Evolutionary conservation across 805 yeast genomes (phyloP), one percentile per base, ranked within the genome.

Genomic region (Debaryomyces prosopidis): DNA sequence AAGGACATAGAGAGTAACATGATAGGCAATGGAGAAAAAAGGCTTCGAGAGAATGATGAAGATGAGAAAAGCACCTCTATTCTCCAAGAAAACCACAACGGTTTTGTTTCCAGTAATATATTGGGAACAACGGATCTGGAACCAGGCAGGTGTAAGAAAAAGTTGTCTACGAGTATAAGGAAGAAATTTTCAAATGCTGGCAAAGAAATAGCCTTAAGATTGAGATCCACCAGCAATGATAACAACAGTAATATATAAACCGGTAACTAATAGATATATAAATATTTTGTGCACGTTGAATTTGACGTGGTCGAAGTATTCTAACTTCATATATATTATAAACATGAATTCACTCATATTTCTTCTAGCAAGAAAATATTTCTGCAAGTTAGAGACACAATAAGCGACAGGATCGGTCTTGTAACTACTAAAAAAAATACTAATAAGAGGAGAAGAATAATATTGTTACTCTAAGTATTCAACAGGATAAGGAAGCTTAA

Each of bases 1-100:
- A 43, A 32, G 12, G 54, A 55, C 28, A 33, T 53, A 14, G 44
- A 16, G 19, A 39, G 16, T 17, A 34, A 28, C 26, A 28, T 27
- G 14, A 4, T 35, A 15, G 9, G 30, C 3, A 49, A 45, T 32
- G 48, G 48, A 5, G 56, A 44, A 20, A 58, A 57, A 43, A 43
- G 62, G 37, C 53, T 51, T 5, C 44, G 59, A 15, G 60, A 57
- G n/a, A 55, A 44, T 18, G 47, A 42, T 2, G 48, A 23, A 12
- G 42, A 40, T 10, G 40, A 30, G 16, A 23, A 28, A 10, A 26
- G 19, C n/a, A 32, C 8, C 12, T 11, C 15, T 17, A 9, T n/a
- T 11, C 16, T 23, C 17, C 17, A 19, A 15, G 28, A 23, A n/a
- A 14, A n/a, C 15, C 30, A 19, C 8, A 36, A 16, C 9, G n/a